These are phyloP conservation scores for Metschnikowia baotianmanensis DNA, from an alignment of 805 yeast species.

Conservation along the genomic window DNA sequence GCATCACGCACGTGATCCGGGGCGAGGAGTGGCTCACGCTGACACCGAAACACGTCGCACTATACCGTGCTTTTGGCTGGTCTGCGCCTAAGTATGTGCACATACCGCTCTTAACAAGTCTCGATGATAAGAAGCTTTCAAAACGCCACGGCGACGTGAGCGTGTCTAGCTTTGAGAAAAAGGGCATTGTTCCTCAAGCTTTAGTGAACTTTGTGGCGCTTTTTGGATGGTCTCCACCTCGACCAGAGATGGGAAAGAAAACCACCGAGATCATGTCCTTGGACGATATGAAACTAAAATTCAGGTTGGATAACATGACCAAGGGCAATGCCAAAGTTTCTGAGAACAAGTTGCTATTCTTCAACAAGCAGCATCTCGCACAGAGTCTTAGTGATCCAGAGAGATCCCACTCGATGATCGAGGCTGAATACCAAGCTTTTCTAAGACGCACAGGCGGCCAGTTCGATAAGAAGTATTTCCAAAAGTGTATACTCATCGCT, in stretches of 20 bases:
- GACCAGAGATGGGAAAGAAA: slow-evolving; percentile 46
- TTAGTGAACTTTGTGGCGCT: slow-evolving; percentile 81
- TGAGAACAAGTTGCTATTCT: slow-evolving; percentile 65
- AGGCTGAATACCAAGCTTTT: slow-evolving; percentile 26
- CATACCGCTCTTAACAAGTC: slow-evolving; percentile 79
- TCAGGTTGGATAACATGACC: slow-evolving; percentile 72
- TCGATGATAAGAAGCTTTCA: slow-evolving; percentile 72
- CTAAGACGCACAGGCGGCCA: slow-evolving; percentile 8
- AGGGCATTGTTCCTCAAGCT: slow-evolving; percentile 83
- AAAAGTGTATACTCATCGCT: slow-evolving; percentile 40
- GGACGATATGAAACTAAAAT: slow-evolving; percentile 50
- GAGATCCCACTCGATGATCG: slow-evolving; percentile 35
- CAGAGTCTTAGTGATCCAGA: slow-evolving; percentile 38
- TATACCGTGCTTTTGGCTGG: slow-evolving; percentile 89
- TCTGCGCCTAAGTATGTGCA: slow-evolving; percentile 77
- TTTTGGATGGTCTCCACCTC: slow-evolving; percentile 92
- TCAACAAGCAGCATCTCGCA: slow-evolving; percentile 70
- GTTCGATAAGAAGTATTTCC: slow-evolving; percentile 32
- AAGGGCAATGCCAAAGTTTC: slow-evolving; percentile 94
- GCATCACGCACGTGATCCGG: slow-evolving; percentile 88
- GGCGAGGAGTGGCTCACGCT: slow-evolving; percentile 99
- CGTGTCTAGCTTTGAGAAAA: slow-evolving; percentile 52
- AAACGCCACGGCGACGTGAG: slow-evolving; percentile 84
- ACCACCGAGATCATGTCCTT: slow-evolving; percentile 52
- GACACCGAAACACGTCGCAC: slow-evolving; percentile 89